Conservation (phyloP, 106 monocot genomes). For the Phalaenopsis aphrodite region DNA sequence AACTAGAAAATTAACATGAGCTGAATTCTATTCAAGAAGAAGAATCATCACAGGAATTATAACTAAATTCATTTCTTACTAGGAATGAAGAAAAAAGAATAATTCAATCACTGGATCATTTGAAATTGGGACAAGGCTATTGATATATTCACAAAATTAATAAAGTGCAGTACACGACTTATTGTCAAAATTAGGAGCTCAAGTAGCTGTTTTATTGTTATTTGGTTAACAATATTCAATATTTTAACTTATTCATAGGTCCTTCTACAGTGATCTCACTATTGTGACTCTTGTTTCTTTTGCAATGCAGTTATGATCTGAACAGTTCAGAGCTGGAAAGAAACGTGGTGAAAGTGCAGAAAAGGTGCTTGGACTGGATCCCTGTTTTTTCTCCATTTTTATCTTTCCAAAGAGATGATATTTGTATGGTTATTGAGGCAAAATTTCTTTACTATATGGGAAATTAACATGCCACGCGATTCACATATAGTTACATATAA, state of each 20-base stretch:
- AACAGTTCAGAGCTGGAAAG: constrained; percentile 67
- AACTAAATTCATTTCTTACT: too few relatives aligned
- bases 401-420: not conserved
- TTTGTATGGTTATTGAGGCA: not conserved
- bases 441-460: too few relatives aligned
- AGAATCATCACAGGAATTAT: too few relatives aligned
- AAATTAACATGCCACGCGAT: too few relatives aligned
- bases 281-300: not conserved
- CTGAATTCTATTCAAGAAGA: too few relatives aligned
- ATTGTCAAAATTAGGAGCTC: not conserved
- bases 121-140: too few relatives aligned
- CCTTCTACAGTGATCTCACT: not conserved
- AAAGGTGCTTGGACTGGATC: constrained; percentile 41
- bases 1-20: too few relatives aligned
- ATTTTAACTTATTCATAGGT: not conserved
- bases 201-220: not conserved
- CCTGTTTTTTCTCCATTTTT: not conserved
- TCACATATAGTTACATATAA: too few relatives aligned
- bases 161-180: too few relatives aligned
- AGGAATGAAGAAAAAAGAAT: too few relatives aligned
- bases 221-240: not conserved
- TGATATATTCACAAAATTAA: too few relatives aligned
- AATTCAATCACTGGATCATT: too few relatives aligned
- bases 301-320: constrained; percentile 58
- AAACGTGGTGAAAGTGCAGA: constrained; percentile 35